Percentiles rank a stretch among this genome's conserved stretches.
Conservation (phyloP, 805 yeast genomes). For the Sugiyamaella valdiviana region DNA sequence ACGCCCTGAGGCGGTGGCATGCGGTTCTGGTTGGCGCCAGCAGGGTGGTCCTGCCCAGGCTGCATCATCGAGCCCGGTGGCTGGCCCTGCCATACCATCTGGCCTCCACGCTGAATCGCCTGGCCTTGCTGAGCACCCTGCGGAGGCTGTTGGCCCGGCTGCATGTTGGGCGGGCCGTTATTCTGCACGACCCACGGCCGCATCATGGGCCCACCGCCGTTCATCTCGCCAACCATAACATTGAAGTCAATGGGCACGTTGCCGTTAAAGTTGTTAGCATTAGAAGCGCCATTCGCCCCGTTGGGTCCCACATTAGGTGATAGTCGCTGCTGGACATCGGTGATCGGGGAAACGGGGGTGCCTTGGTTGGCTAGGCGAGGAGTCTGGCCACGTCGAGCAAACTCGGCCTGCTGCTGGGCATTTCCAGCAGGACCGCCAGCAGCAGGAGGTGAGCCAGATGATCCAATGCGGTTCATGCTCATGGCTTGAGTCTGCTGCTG, state of each 20-base stretch:
- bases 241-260: conserved; percentile 27
- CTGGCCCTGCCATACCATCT: conserved; percentile 14
- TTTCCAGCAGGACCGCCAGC: conserved; percentile 6
- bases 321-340: conserved; percentile 8
- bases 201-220: conserved; percentile 20
- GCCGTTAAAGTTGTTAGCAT: conserved; percentile 18
- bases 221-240: conserved; percentile 27
- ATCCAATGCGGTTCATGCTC: conserved; percentile 7
- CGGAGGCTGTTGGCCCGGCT: conserved; percentile 7
- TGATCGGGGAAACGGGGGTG: conserved; percentile 25
- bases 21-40: conserved; percentile 9
- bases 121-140: conserved; percentile 4
- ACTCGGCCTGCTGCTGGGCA: conserved; percentile 3
- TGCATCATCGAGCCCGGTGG: conserved; percentile 2
- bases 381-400: conserved; percentile 21
- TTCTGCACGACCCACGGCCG: conserved; percentile 18
- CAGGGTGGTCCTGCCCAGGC: conserved; percentile 1
- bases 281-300: conserved; percentile 1
- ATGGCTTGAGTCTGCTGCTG: conserved; percentile 5
- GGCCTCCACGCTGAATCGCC: conserved; percentile 1
- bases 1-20: conserved; percentile 27
- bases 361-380: conserved; percentile 28
- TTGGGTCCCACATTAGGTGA: conserved; percentile 6
- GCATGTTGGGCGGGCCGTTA: conserved; percentile 9
- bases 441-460: conserved; percentile 9